Percentiles rank a stretch among this genome's conserved stretches.
phyloP scores from a whole-genome alignment of 768 basidiomycete species.

The Hygrophoropsis aurantiaca region DNA sequence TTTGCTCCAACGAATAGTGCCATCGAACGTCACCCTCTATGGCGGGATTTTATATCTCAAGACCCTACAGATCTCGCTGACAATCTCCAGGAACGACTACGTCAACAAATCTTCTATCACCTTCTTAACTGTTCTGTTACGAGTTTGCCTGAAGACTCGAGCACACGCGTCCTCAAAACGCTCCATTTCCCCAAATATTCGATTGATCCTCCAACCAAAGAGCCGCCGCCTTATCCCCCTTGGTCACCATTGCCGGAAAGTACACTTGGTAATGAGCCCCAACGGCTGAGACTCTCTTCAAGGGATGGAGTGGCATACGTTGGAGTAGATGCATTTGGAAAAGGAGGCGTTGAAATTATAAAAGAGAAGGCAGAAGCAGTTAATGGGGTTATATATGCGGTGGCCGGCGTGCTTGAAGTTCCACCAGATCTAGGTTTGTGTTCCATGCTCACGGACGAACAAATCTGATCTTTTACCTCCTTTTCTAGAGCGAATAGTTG shows the following conservation, averaged over 20 bases:
- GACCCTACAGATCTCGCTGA: slow-evolving; percentile 49
- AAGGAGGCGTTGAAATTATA: slow-evolving; percentile 67
- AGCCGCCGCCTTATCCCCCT: slow-evolving; percentile 75
- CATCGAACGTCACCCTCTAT: slow-evolving; percentile 51
- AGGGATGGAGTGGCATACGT: slow-evolving; percentile 52
- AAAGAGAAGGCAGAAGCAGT: slow-evolving; percentile 56
- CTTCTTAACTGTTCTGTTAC: slow-evolving; percentile 79
- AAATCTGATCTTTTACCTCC: too few species aligned
- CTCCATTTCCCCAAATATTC: slow-evolving; percentile 68
- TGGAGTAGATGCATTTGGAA: slow-evolving; percentile 77
- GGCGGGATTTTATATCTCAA: slow-evolving; percentile 27
- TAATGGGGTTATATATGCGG: slow-evolving; percentile 79
- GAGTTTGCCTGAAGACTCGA: slow-evolving; percentile 38
- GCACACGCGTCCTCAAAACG: slow-evolving; percentile 49
- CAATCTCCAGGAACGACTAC: slow-evolving; percentile 79
- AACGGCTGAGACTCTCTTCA: slow-evolving; percentile 68
- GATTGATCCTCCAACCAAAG: slow-evolving; percentile 58
- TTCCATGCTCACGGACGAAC: not conserved
- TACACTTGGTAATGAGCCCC: slow-evolving; percentile 76
- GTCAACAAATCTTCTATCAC: slow-evolving; percentile 94
- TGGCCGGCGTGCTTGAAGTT: slow-evolving; percentile 70
- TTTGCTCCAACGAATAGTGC: slow-evolving; percentile 98
- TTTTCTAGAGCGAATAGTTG: slow-evolving; percentile 56
- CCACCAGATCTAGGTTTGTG: slow-evolving; percentile 73
- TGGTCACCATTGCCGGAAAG: slow-evolving; percentile 88